Percentiles rank a stretch among this genome's conserved stretches.
Conservation (phyloP, 345 rosid genomes). For the Lenwebbia sp. region DNA sequence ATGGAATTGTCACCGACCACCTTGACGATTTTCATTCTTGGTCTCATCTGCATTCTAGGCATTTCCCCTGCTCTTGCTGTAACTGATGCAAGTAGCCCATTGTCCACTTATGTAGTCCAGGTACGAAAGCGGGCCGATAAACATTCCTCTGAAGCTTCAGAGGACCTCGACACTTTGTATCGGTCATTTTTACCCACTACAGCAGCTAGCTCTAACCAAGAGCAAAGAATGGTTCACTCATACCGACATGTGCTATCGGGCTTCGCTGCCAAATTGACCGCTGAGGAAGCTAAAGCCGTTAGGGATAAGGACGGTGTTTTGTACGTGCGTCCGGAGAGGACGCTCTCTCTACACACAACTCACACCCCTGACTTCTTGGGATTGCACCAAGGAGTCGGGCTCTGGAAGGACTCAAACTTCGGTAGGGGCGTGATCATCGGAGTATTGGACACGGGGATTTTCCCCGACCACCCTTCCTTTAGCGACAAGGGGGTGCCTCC, state of each 20-base stretch:
- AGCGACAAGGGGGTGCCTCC: slow-evolving; percentile 23
- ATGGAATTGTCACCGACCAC: not conserved
- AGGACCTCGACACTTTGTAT: slow-evolving; percentile 11
- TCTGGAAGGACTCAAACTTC: slow-evolving; percentile 25
- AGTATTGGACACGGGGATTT: slow-evolving; percentile 35
- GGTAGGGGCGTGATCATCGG: slow-evolving; percentile 45
- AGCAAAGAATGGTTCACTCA: slow-evolving; percentile 8
- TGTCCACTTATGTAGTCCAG: slow-evolving; percentile 25
- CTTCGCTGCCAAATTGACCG: slow-evolving; percentile 25
- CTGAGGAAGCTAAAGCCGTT: slow-evolving; percentile 21
- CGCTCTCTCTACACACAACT: slow-evolving; percentile 29
- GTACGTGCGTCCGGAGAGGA: slow-evolving; percentile 20
- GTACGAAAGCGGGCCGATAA: slow-evolving; percentile 15
- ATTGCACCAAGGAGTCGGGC: slow-evolving; percentile 9
- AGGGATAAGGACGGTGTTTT: slow-evolving; percentile 20
- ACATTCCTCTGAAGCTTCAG: not conserved
- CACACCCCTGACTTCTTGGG: slow-evolving; percentile 38
- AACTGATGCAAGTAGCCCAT: not conserved
- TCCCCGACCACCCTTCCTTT: slow-evolving; percentile 38
- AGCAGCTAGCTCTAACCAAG: not conserved
- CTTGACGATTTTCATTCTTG: not conserved
- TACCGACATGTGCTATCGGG: slow-evolving; percentile 17
- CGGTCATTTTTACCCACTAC: not conserved
- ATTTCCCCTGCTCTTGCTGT: not conserved
- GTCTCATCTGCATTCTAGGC: not conserved